Base-by-base conservation (phyloP, 352 stramenopile species). In the Phytophthora fragariae region DNA sequence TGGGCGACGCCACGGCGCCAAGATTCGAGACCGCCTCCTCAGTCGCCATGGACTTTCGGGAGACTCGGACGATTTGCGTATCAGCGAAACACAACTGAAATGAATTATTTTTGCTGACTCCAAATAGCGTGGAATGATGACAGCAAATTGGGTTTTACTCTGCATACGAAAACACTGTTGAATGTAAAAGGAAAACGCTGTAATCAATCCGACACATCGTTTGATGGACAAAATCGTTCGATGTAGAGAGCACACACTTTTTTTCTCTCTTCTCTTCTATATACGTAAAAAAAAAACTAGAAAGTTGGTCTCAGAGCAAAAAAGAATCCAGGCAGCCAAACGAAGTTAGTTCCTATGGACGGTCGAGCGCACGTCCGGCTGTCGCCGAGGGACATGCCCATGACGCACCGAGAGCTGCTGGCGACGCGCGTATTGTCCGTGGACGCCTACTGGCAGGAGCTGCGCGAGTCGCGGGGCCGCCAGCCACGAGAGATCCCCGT, bases 381-480 rank as follows among this genome's bases (percentile, higher is more conserved):
- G 46, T 19, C 17, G 41, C 41, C 41, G 41, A 56, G 35, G 5
- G 11, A 37, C 17, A 3, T 41, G 15, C 60, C 63, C 39, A 55
- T 67, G 41, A 55, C 29, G n/a, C 53, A 65, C 27, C 54, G 39
- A 11, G 60, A 75, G 56, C 41, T 68, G 19, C 17, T 72, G 9
- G 50, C 71, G 9, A 78, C 37, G 46, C 71, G 66, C 49, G 71
- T 75, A 41, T 39, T 77, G 52, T 67, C 71, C 10, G 66, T 78
- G 24, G 61, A 78, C 35, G 66, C 55, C 15, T 78, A 72, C 29
- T 65, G 61, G 37, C 49, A 72, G 15, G 71, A 78, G 31, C 14
- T 71, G 14, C 56, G 61, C 2, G 71, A 66, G 19, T 46, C 57
- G 7, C 55, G 56, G 15, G 27, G 67, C 1, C 60, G 57, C 5